Evolutionary conservation across 2,329 filamentous ascomycete genomes (phyloP).

Genomic region (Fusarium cyanostomum): DNA sequence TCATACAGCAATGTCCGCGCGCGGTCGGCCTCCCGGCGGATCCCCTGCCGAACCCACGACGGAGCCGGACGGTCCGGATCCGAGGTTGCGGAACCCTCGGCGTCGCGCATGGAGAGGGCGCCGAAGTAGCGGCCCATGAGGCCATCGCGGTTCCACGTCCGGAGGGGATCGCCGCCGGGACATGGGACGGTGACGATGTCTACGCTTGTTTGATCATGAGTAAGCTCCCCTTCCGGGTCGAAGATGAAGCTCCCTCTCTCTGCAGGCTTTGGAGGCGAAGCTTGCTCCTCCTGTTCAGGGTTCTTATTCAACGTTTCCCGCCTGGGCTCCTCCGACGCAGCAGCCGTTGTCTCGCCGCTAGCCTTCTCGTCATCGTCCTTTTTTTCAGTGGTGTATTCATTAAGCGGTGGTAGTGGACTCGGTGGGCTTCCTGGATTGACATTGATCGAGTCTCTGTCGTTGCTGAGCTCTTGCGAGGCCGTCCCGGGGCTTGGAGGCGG

Average conservation of each 20-base stretch:
- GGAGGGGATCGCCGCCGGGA: constrained; percentile 61
- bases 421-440: constrained; percentile 44
- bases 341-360: constrained; percentile 7
- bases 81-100: constrained; percentile 37
- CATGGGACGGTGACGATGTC: constrained; percentile 65
- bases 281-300: constrained; percentile 1
- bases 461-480: constrained; percentile 14
- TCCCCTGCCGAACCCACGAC: constrained; percentile 64
- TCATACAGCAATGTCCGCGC: constrained; percentile 63
- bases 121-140: constrained; percentile 59
- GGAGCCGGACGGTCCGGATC: constrained; percentile 43
- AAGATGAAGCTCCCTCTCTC: constrained; percentile 44
- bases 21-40: constrained; percentile 57
- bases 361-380: neutral
- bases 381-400: constrained; percentile 25
- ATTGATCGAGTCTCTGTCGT: constrained; percentile 41
- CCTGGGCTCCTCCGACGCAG: neutral
- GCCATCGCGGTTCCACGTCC: constrained; percentile 63
- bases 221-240: constrained; percentile 49
- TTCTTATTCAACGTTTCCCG: neutral
- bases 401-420: constrained; percentile 32
- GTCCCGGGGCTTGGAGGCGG: constrained; percentile 9
- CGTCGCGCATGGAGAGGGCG: constrained; percentile 52
- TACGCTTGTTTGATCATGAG: constrained; percentile 62
- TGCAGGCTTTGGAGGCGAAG: neutral